These are phyloP conservation scores for Lachnellula cervina DNA, from an alignment of 2,329 filamentous ascomycete genomes.

Conservation along the genomic window DNA sequence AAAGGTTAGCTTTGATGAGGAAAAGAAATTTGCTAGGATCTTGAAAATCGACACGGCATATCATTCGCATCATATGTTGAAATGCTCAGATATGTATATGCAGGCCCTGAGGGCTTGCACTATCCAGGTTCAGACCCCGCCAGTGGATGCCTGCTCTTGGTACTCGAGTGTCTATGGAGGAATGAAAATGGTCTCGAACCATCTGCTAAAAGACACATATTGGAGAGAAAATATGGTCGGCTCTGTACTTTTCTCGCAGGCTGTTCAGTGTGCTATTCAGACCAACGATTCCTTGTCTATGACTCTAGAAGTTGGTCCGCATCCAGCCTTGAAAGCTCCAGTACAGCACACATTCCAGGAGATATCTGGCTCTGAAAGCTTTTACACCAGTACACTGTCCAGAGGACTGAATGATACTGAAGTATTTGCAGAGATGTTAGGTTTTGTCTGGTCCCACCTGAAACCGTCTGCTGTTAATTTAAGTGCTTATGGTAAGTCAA, in stretches of 20 bases:
- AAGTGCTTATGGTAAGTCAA: conserved; percentile 11
- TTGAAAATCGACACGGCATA: conserved; percentile 25
- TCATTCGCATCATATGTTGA: conserved; percentile 25
- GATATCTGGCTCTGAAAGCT: neutral
- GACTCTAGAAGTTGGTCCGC: conserved; percentile 22
- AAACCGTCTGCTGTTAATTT: conserved; percentile 22
- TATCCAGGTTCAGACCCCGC: conserved; percentile 15
- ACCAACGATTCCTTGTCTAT: conserved; percentile 10
- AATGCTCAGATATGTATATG: conserved; percentile 14
- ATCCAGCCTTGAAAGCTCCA: conserved; percentile 21
- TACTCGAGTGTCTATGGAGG: conserved; percentile 15
- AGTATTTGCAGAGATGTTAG: conserved; percentile 8
- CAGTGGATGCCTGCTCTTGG: conserved; percentile 35
- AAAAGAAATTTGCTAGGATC: conserved; percentile 15
- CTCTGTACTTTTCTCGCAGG: conserved; percentile 39
- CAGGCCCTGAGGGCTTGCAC: conserved; percentile 9
- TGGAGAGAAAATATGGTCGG: conserved; percentile 36
- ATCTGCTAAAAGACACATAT: conserved; percentile 13
- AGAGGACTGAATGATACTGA: conserved; percentile 8
- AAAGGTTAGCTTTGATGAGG: conserved; percentile 1
- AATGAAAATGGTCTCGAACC: neutral
- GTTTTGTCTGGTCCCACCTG: conserved; percentile 12
- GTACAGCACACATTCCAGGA: conserved; percentile 13
- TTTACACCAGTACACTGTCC: conserved; percentile 14
- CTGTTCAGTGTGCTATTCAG: conserved; percentile 26